Conservation (phyloP, 108 stramenopile species). For the Fragilaria radians region DNA sequence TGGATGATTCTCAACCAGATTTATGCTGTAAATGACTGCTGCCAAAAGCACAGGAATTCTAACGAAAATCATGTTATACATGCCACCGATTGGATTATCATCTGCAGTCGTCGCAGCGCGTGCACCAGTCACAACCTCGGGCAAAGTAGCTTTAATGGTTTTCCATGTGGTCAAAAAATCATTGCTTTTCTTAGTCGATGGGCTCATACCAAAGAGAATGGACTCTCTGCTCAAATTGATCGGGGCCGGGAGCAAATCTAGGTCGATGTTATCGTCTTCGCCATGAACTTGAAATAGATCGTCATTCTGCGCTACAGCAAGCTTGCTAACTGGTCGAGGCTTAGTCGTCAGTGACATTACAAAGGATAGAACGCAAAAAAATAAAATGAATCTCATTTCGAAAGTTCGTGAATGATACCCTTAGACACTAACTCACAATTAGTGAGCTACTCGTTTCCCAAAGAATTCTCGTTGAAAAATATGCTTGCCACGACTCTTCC, state of each 20-base stretch:
- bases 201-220: conserved; percentile 52
- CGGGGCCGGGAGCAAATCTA: conserved; percentile 37
- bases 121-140: conserved; percentile 47
- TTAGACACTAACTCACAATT: no score
- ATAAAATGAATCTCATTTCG: no score
- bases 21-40: conserved; percentile 37
- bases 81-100: conserved; percentile 40
- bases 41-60: conserved; percentile 40
- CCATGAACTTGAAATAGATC: neutral
- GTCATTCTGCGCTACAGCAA: no score
- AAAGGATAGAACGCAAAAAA: no score
- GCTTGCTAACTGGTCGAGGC: no score
- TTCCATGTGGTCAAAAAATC: conserved; percentile 43
- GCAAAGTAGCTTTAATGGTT: conserved; percentile 23
- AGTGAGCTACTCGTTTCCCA: no score
- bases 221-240: conserved; percentile 48
- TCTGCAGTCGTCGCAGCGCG: conserved; percentile 27
- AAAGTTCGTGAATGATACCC: no score
- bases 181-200: conserved; percentile 40
- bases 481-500: no score
- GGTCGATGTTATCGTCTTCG: neutral
- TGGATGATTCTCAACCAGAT: conserved; percentile 41
- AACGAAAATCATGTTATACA: conserved; percentile 63
- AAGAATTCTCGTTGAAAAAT: no score
- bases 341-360: no score